Evolutionary conservation across 2,329 filamentous ascomycete genomes (phyloP).

Genomic region (Hypoxylon sp.): DNA sequence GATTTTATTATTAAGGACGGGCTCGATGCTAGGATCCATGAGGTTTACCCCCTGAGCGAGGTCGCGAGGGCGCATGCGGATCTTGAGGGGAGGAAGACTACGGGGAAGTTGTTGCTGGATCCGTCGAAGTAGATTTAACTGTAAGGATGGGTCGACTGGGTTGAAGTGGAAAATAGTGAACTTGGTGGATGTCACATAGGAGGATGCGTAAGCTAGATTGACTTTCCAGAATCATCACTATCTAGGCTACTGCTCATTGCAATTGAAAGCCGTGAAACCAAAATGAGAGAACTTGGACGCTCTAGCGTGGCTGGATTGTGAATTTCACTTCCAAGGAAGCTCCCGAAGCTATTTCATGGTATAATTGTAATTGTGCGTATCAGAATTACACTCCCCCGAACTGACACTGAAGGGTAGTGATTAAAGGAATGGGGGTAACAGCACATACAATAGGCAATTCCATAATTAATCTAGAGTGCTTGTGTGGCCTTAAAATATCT

Average conservation of each 20-base stretch:
- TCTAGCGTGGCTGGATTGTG: background rate
- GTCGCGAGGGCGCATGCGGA: conserved; percentile 81
- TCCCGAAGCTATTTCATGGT: background rate
- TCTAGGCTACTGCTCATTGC: background rate
- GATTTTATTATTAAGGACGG: conserved; percentile 77
- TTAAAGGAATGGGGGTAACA: background rate
- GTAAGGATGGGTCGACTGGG: background rate
- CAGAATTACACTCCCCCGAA: background rate
- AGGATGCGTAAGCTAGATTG: background rate
- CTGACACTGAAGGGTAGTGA: background rate
- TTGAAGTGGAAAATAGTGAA: background rate
- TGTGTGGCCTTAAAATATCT: background rate
- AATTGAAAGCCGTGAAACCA: background rate
- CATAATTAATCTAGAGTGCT: background rate
- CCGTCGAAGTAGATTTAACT: conserved; percentile 49
- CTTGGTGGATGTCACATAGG: background rate
- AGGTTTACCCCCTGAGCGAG: conserved; percentile 82
- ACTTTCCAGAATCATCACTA: background rate
- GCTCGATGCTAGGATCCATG: conserved; percentile 80
- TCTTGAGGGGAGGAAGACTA: conserved; percentile 85
- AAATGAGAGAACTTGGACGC: background rate
- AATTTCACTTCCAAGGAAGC: background rate
- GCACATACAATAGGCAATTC: background rate
- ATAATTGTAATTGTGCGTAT: background rate
- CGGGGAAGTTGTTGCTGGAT: conserved; percentile 82